A percentile compares a stretch with the other conserved stretches of the same genome.
Conservation (phyloP, 2,329 filamentous ascomycete genomes). For the Fusarium metavorans region DNA sequence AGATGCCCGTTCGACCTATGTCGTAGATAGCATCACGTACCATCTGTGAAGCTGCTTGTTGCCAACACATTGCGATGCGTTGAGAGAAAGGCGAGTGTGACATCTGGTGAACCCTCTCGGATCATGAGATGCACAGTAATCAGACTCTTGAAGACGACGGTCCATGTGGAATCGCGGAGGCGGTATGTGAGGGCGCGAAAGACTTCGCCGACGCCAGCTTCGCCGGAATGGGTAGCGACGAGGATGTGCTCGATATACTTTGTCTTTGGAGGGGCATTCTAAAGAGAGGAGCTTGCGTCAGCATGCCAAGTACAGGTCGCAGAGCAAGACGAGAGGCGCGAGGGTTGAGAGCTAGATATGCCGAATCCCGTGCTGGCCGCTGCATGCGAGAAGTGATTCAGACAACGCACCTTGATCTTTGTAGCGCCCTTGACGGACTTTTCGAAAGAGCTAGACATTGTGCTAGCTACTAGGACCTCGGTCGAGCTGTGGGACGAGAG, state of each 20-base stretch:
- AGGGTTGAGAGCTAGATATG: background rate
- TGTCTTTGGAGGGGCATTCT: slow-evolving; percentile 96
- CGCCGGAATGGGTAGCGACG: slow-evolving; percentile 92
- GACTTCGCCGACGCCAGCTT: slow-evolving; percentile 94
- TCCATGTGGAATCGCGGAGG: slow-evolving; percentile 97
- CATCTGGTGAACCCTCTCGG: slow-evolving; percentile 89
- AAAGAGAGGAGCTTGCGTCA: slow-evolving; percentile 3
- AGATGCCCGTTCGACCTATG: background rate
- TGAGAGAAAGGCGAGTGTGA: slow-evolving; percentile 86
- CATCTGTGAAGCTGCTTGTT: slow-evolving; percentile 92
- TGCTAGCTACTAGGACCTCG: slow-evolving; percentile 35
- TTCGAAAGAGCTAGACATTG: slow-evolving; percentile 91
- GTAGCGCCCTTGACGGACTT: slow-evolving; percentile 99
- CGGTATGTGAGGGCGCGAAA: slow-evolving; percentile 92
- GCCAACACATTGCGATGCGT: slow-evolving; percentile 86
- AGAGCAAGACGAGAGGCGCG: background rate
- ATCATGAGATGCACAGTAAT: slow-evolving; percentile 99
- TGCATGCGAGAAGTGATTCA: slow-evolving; percentile 2
- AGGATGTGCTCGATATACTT: slow-evolving; percentile 99
- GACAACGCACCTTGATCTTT: slow-evolving; percentile 83
- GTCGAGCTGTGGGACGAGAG: slow-evolving; percentile 20
- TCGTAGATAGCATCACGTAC: slow-evolving; percentile 62
- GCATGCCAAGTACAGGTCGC: background rate
- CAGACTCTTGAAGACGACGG: slow-evolving; percentile 97
- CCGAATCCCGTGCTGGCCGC: background rate